These are phyloP conservation scores for Ceriops tagal DNA, from an alignment of 345 rosid genomes.

Conservation along the genomic window DNA sequence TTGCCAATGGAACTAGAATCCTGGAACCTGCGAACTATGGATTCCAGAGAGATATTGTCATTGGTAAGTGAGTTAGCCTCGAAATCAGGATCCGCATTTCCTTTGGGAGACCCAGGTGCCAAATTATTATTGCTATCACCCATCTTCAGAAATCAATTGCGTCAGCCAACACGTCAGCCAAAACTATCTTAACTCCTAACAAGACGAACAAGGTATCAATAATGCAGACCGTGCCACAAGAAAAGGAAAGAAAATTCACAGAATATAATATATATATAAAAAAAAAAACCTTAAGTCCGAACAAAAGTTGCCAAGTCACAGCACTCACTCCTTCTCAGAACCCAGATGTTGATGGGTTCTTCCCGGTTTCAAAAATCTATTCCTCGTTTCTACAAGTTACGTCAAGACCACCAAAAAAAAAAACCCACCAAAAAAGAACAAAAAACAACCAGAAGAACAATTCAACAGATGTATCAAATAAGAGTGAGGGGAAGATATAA, in stretches of 20 bases:
- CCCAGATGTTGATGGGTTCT: too few species aligned
- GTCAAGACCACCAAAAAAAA: too few species aligned
- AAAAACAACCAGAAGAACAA: too few species aligned
- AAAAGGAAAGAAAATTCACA: not conserved
- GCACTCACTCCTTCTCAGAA: too few species aligned
- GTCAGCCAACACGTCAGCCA: not conserved
- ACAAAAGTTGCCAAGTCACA: too few species aligned
- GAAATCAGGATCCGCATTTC: constrained; percentile 46
- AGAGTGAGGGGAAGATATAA: too few species aligned
- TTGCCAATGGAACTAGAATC: constrained; percentile 53
- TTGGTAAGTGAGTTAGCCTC: constrained; percentile 27
- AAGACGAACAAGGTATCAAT: not conserved
- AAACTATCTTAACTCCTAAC: constrained; percentile 2
- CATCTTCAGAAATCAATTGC: constrained; percentile 37
- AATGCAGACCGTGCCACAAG: not conserved
- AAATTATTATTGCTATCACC: constrained; percentile 43
- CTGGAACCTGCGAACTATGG: constrained; percentile 56
- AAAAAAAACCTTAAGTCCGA: too few species aligned
- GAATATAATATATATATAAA: too few species aligned
- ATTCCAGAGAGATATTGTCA: constrained; percentile 58
- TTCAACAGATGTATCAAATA: too few species aligned
- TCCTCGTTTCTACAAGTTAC: too few species aligned
- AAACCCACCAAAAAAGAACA: too few species aligned
- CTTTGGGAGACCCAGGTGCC: constrained; percentile 48
- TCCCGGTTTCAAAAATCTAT: too few species aligned